Base-by-base conservation (phyloP, 1,139 yeast genomes). In the Yamadazyma taylorii region DNA sequence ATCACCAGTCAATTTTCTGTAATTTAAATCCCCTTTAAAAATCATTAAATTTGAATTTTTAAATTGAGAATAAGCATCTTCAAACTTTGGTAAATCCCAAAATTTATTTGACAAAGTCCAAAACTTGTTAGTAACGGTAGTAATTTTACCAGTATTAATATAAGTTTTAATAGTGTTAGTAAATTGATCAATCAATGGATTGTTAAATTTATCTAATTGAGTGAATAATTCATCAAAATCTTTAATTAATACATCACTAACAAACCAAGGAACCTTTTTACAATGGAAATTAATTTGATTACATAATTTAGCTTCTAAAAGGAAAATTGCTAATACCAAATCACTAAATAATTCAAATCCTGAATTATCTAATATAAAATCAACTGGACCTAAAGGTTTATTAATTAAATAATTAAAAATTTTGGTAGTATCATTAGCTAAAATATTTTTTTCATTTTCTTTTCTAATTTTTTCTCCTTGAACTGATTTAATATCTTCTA, bases 261-360 rank as follows among this genome's bases (percentile, higher is more conserved):
- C 98, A 81, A 92, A 90, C 95, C 97, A 92, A 28, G 98, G 97
- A 45, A 88, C 75, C 40, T 81, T 79, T 62, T 92, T 92, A 48
- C 95, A 89, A 61, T 94, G 98, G 47, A 94, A 70, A 19, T 81
- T 83, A 42, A 92, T 78, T 36, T 75, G 66, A 17, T 69, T 63
- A 13, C 79, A 81, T 28, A 90, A 60, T 17, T 76, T 73, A 13
- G 88, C 65, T 51, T 90, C 95, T 32, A 94, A 69, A 40, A 89
- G 63, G 59, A 88, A 89, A 37, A 88, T 66, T 1, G 85, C 74
- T 39, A 90, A 72, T 36, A 85, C 72, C 53, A 92, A 67, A 60
- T 92, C 99, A 28, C 97, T 88, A 60, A 81, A 92, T 31, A 92
- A 74, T 62, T 92, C 99, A 56, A 92, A 92, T 0, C 98, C 97